Conservation (phyloP, 345 rosid genomes). For the Bruguiera sexangula region DNA sequence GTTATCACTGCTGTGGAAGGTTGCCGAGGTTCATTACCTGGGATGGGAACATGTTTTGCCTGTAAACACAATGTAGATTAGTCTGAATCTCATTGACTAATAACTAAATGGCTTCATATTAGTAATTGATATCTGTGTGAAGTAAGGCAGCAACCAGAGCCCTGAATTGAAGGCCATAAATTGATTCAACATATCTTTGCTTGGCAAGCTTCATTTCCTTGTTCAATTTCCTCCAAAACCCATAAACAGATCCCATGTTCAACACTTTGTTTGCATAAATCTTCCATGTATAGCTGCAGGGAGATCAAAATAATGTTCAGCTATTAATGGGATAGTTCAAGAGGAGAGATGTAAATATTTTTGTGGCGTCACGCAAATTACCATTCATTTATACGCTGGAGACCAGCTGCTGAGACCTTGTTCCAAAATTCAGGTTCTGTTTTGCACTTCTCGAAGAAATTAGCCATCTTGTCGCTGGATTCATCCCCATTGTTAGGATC, state of each 20-base stretch:
- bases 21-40: constrained; percentile 30
- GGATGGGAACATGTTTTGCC: constrained; percentile 57
- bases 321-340: not conserved
- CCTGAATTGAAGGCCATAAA: constrained; percentile 71
- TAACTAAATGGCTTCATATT: not conserved
- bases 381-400: constrained; percentile 79
- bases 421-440: constrained; percentile 56
- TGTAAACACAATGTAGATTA: constrained; percentile 12
- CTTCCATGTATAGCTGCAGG: constrained; percentile 88
- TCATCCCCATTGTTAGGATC: constrained; percentile 84
- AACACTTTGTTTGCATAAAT: constrained; percentile 61
- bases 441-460: constrained; percentile 74
- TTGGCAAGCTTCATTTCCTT: constrained; percentile 70
- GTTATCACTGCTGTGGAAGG: constrained; percentile 10
- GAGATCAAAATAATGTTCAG: not conserved
- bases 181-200: constrained; percentile 64
- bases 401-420: constrained; percentile 54
- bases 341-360: not conserved
- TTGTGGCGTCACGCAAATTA: constrained; percentile 18
- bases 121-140: not conserved
- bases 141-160: constrained; percentile 46
- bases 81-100: not conserved
- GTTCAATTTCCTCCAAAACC: constrained; percentile 78
- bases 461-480: constrained; percentile 59
- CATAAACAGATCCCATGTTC: constrained; percentile 78